Percentiles rank a stretch among this genome's conserved stretches.
These are phyloP conservation scores for Euphorbia lathyris DNA, from an alignment of 345 rosid genomes.

Conservation along the genomic window DNA sequence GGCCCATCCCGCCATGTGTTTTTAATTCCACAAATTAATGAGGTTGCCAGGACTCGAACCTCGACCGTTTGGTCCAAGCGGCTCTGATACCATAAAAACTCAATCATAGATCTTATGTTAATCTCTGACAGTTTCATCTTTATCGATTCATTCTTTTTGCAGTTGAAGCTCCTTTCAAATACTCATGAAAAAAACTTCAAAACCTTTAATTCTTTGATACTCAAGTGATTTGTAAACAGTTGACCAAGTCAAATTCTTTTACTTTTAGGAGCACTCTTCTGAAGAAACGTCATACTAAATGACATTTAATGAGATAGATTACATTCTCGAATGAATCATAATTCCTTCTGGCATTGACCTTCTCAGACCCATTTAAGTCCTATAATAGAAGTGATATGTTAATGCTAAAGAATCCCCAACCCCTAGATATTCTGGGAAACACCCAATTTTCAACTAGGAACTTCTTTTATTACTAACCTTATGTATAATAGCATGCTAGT, in stretches of 20 bases:
- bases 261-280: background rate
- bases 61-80: no score
- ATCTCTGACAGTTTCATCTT: background rate
- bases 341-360: background rate
- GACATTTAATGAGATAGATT: background rate
- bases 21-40: no score
- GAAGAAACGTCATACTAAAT: constrained; percentile 4
- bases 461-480: background rate
- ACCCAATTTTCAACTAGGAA: background rate
- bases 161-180: background rate
- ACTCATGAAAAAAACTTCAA: background rate
- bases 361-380: no score
- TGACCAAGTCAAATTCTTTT: background rate
- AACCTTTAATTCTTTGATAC: background rate
- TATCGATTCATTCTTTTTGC: background rate
- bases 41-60: no score
- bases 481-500: background rate
- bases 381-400: no score
- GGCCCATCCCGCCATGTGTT: no score
- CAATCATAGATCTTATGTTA: no score
- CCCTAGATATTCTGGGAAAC: background rate
- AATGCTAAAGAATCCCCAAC: no score
- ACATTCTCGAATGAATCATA: background rate
- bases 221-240: background rate
- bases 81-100: no score